These are phyloP conservation scores for Ustilago shanxiensis DNA, from an alignment of 1,284 basidiomycete genomes.

Conservation along the genomic window DNA sequence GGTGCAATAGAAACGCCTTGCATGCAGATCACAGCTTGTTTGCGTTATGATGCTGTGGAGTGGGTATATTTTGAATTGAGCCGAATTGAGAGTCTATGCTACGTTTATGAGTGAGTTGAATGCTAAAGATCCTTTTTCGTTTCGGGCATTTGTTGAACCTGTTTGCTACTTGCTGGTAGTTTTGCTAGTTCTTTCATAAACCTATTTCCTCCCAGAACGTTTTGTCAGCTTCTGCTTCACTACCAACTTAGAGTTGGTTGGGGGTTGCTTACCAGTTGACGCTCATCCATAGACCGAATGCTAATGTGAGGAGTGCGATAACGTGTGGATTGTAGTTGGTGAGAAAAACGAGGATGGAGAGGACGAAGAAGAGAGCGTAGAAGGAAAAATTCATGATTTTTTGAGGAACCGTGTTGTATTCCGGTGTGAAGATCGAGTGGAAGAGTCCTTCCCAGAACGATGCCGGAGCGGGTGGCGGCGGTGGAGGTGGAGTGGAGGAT, in stretches of 20 bases:
- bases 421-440: constrained; percentile 63
- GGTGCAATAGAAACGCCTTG: not conserved
- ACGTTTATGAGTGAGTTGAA: no score
- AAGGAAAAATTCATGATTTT: constrained; percentile 70
- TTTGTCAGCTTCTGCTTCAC: no score
- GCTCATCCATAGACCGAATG: constrained; percentile 67
- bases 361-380: constrained; percentile 69
- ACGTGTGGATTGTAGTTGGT: constrained; percentile 70
- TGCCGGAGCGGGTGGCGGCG: not conserved
- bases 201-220: constrained; percentile 17
- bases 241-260: no score
- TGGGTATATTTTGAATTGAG: not conserved
- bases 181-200: constrained; percentile 58
- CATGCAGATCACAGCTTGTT: no score
- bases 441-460: constrained; percentile 29
- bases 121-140: constrained; percentile 34
- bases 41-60: not conserved
- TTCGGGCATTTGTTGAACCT: constrained; percentile 56
- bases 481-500: constrained; percentile 6
- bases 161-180: constrained; percentile 43
- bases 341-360: constrained; percentile 63
- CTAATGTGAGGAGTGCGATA: constrained; percentile 64
- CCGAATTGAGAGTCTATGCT: no score
- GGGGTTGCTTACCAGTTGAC: constrained; percentile 68
- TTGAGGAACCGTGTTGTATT: constrained; percentile 61